A percentile compares a stretch with the other conserved stretches of the same genome.
phyloP scores from a whole-genome alignment of 768 basidiomycete species.

The Psilocybe subaeruginosa region DNA sequence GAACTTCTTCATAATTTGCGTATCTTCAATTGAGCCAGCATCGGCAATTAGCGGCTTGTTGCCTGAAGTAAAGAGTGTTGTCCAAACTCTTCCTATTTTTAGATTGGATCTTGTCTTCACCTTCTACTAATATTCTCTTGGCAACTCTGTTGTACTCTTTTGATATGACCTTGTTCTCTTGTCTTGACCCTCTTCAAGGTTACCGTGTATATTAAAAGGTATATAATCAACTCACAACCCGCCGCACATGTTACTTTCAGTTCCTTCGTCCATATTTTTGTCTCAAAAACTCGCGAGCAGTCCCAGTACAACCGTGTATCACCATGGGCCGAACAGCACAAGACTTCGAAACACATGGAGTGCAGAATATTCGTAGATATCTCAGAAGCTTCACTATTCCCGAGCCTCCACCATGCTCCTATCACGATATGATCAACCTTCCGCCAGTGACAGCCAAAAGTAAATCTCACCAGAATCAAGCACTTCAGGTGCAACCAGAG shows the following conservation, averaged over 20 bases:
- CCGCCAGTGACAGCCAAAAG: conserved; percentile 29
- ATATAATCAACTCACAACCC: background rate
- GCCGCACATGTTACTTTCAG: too few relatives aligned
- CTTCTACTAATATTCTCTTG: background rate
- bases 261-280: background rate
- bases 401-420: conserved; percentile 20
- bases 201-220: background rate
- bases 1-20: background rate
- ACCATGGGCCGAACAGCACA: conserved; percentile 25
- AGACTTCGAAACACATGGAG: conserved; percentile 32
- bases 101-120: background rate
- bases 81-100: background rate
- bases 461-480: conserved; percentile 48
- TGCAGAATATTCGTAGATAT: conserved; percentile 48
- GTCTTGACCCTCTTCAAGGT: background rate
- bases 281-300: background rate
- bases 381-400: conserved; percentile 52
- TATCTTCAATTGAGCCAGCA: too few relatives aligned
- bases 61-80: conserved; percentile 13
- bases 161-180: background rate
- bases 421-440: conserved; percentile 34
- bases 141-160: background rate
- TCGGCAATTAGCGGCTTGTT: background rate
- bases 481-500: conserved; percentile 45
- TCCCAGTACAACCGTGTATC: background rate